Evolutionary conservation across 768 basidiomycete species (phyloP), one percentile per base, ranked within the genome.

Genomic region (Leccinum broughii): DNA sequence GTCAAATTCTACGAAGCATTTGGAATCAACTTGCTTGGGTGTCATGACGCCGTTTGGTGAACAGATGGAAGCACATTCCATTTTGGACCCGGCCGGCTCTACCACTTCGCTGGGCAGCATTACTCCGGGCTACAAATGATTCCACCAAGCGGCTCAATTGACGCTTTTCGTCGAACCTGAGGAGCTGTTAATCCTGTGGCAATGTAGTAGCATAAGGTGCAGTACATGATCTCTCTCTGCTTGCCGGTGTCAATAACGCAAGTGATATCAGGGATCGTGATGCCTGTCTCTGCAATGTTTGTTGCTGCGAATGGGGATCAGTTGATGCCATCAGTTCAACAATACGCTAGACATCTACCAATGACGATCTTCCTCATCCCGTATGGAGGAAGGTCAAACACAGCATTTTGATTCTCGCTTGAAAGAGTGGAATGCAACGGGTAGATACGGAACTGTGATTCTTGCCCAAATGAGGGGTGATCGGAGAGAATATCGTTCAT

Each of bases 221-320:
- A 67, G 67, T 59, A 89, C 88, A 89, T 85, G 89, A 97, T 97
- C 77, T 97, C 95, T 64, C 93, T 83, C 71, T 97, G 94, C 68
- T 92, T 94, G 52, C 95, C 95, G 0, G 88, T 85, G 69, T 99
- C 96, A 61, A 98, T 93, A 24, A 98, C 96, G 65, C 93, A 95
- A 9, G 95, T 96, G 60, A 97, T 92, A 67, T 99, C 97, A 6
- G 96, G 96, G 57, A 99, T 99, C 2, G 97, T 99, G 57, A 99
- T 92, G 66, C 96, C 96, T 14, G 96, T 99, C 75, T 99, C 96
- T 15, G 93, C 91, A 66, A 95, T 93, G 69, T 96, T 93, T 35
- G 93, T 93, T 3, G 92, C 92, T 93, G 51, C 37, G 17, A 56
- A 15, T 10, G 13, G 5, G 62, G 17, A 57, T 58, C 41, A 61